Evolutionary conservation across 805 yeast species (phyloP), one percentile per base, ranked within the genome.

Genomic region (Maudiozyma serrabonitensis): DNA sequence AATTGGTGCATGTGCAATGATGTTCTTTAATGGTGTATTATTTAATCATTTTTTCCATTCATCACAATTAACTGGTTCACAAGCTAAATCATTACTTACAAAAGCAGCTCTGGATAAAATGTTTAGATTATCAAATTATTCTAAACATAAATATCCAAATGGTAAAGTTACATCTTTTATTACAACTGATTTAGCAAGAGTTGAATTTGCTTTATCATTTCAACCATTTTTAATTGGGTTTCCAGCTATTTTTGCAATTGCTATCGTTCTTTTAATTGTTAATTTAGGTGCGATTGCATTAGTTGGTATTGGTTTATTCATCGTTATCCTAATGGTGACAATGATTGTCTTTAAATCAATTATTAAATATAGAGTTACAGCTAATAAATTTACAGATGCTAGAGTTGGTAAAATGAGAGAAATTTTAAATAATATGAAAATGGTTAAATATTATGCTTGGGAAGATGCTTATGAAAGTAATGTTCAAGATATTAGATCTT

Each of bases 361-460:
- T 54, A 76, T 85, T 54, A 61, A 54, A 2, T 71, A 74, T 52
- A 79, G 96, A 61, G 70, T 67, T 25, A 63, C 65, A 16, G 81
- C 87, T 9, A 80, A 79, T 49, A 68, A 67, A 2, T 77, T 69
- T 58, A 90, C 96, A 3, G 98, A 90, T 64, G 66, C 70, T 19
- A 80, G 98, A 60, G 87, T 90, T 23, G 75, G 80, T 44, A 73
- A 79, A 45, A 81, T 88, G 64, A 83, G 86, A 55, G 98, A 90
- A 64, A 78, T 88, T 26, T 71, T 90, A 54, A 80, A 77, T 59
- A 80, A 84, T 55, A 78, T 90, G 75, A 87, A 85, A 60, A 76
- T 84, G 70, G 86, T 90, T 64, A 90, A 90, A 69, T 85, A 77
- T 63, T 90, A 89, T 63, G 86, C 95, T 1, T 90, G 96, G 96